Conservation (phyloP, 371 early-diverging fungal genomes). For the Mycotypha africana region DNA sequence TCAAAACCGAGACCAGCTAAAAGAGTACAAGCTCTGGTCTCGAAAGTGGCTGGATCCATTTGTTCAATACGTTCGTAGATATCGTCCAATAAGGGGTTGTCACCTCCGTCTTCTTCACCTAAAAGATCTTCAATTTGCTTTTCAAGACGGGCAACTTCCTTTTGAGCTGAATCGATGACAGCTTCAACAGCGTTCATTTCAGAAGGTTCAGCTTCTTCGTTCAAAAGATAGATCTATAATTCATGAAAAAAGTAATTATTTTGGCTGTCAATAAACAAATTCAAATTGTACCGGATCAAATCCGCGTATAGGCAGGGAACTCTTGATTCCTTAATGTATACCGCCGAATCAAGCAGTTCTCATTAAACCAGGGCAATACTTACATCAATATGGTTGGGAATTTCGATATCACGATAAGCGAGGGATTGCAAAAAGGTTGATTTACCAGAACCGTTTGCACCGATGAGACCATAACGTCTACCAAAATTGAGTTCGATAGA, state of each 20-base stretch:
- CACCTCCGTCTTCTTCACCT: slow-evolving; percentile 75
- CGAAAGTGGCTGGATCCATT: slow-evolving; percentile 92
- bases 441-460: slow-evolving; percentile 98
- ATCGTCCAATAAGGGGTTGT: slow-evolving; percentile 87
- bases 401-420: slow-evolving; percentile 91
- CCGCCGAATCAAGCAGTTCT: too few relatives aligned
- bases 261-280: too few relatives aligned
- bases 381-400: slow-evolving; percentile 96
- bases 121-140: slow-evolving; percentile 85
- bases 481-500: slow-evolving; percentile 97
- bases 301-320: too few relatives aligned
- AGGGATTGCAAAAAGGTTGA: slow-evolving; percentile 94
- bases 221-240: slow-evolving; percentile 64
- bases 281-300: too few relatives aligned
- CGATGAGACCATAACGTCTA: slow-evolving; percentile 96
- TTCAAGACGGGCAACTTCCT: slow-evolving; percentile 87
- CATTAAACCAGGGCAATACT: slow-evolving; percentile 19
- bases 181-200: slow-evolving; percentile 89
- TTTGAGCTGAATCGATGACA: slow-evolving; percentile 86
- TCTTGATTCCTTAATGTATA: too few relatives aligned
- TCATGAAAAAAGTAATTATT: too few relatives aligned
- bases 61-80: slow-evolving; percentile 92
- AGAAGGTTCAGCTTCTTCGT: slow-evolving; percentile 93
- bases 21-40: slow-evolving; percentile 87
- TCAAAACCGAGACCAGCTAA: slow-evolving; percentile 95